Evolutionary conservation across 140 eudicot species (phyloP).

Genomic region (Senecio squalidus): DNA sequence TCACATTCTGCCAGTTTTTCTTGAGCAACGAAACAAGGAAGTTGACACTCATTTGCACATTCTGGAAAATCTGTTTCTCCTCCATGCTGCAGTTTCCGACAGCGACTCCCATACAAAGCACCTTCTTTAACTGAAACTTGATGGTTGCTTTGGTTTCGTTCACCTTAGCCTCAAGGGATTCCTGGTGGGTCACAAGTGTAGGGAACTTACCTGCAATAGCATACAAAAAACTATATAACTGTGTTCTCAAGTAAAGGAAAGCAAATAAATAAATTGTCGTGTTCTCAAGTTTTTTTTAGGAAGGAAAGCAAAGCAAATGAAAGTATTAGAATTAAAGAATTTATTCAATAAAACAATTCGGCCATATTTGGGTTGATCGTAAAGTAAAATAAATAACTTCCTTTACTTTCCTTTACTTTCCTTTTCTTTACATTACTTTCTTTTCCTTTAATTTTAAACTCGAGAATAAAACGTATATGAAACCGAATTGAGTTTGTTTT

Average conservation of each 20-base stretch:
- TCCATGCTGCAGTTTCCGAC: neutral
- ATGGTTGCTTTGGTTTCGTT: neutral
- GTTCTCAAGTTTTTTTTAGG: too few relatives aligned
- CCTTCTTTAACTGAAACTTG: slow-evolving; percentile 17
- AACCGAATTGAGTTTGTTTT: neutral
- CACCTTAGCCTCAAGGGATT: neutral
- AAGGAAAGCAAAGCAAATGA: too few relatives aligned
- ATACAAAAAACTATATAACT: neutral
- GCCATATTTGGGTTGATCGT: too few relatives aligned
- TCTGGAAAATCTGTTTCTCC: neutral
- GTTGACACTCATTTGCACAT: neutral
- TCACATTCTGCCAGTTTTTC: slow-evolving; percentile 85
- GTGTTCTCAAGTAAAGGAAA: neutral
- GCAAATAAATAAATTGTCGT: neutral
- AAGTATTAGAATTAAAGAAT: too few relatives aligned
- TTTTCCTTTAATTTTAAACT: too few relatives aligned
- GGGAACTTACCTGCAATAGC: neutral
- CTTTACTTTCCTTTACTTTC: too few relatives aligned
- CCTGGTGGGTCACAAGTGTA: neutral
- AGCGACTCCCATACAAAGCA: neutral
- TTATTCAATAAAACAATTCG: too few relatives aligned
- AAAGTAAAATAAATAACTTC: too few relatives aligned
- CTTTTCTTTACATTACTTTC: too few relatives aligned
- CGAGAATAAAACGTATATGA: too few relatives aligned
- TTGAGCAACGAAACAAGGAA: slow-evolving; percentile 27